Conservation (phyloP, 345 rosid genomes). For the Limnanthes douglasii region DNA sequence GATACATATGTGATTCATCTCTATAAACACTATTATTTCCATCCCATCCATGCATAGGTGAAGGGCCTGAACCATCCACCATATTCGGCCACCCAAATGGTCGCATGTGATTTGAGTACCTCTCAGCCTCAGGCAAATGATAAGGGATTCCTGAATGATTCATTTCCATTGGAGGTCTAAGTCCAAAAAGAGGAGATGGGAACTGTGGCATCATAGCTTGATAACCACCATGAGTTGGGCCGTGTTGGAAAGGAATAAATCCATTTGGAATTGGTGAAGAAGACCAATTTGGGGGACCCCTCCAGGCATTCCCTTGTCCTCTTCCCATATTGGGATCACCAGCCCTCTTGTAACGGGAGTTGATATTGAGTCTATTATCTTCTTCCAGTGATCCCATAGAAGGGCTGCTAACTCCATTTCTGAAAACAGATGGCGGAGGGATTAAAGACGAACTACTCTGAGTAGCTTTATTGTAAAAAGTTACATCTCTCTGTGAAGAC, state of each 20-base stretch:
- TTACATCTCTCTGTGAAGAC: conserved; percentile 38
- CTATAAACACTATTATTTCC: conserved; percentile 58
- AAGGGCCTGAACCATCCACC: conserved; percentile 64
- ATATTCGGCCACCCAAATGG: conserved; percentile 92
- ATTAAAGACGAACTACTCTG: conserved; percentile 34
- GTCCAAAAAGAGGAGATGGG: conserved; percentile 57
- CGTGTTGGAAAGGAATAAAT: conserved; percentile 78
- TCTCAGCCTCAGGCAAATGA: conserved; percentile 69
- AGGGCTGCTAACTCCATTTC: conserved; percentile 60
- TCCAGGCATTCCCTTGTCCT: conserved; percentile 83
- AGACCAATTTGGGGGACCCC: conserved; percentile 79
- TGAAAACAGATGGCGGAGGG: conserved; percentile 45
- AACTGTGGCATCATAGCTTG: conserved; percentile 69
- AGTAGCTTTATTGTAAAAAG: conserved; percentile 36
- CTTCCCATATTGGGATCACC: conserved; percentile 55
- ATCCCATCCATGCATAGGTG: conserved; percentile 91
- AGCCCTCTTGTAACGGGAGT: conserved; percentile 47
- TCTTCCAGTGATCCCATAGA: conserved; percentile 58
- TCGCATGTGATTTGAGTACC: conserved; percentile 71
- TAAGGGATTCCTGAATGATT: conserved; percentile 66
- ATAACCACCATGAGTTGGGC: conserved; percentile 71
- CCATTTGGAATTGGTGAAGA: conserved; percentile 64
- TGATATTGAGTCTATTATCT: conserved; percentile 31
- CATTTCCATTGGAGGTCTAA: conserved; percentile 76
- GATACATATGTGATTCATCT: conserved; percentile 64